Evolutionary conservation across 2,329 filamentous ascomycete genomes (phyloP).

Genomic region (Colletotrichum abscissum): DNA sequence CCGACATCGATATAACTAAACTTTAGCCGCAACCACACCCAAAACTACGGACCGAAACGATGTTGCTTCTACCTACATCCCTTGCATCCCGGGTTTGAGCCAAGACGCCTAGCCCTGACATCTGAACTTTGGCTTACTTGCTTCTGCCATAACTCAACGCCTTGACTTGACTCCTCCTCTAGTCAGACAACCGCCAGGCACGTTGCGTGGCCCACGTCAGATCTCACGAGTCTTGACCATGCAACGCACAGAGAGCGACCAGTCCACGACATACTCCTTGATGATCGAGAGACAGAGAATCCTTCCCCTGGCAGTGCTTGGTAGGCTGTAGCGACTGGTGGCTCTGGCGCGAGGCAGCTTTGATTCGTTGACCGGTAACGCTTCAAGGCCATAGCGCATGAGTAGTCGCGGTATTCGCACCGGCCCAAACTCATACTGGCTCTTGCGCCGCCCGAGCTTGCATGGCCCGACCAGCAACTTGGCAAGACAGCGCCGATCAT

Average conservation of each 20-base stretch:
- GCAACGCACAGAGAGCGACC: background rate
- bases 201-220: slow-evolving; percentile 17
- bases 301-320: background rate
- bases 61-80: background rate
- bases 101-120: slow-evolving; percentile 14
- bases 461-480: background rate
- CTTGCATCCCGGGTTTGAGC: slow-evolving; percentile 5
- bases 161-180: slow-evolving; percentile 12
- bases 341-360: background rate
- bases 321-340: background rate
- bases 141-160: slow-evolving; percentile 5
- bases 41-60: slow-evolving; percentile 24
- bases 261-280: background rate
- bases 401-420: background rate
- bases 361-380: slow-evolving; percentile 7
- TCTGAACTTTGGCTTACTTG: slow-evolving; percentile 4
- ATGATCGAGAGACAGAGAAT: background rate
- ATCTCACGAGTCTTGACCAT: slow-evolving; percentile 8
- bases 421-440: background rate
- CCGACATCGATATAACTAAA: slow-evolving; percentile 7
- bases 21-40: slow-evolving; percentile 24
- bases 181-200: slow-evolving; percentile 5
- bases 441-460: slow-evolving; percentile 23
- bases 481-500: slow-evolving; percentile 10
- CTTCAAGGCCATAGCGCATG: slow-evolving; percentile 9